Base-by-base conservation (phyloP, 139 green algal genomes). In the Chlamydomonas sp. region DNA sequence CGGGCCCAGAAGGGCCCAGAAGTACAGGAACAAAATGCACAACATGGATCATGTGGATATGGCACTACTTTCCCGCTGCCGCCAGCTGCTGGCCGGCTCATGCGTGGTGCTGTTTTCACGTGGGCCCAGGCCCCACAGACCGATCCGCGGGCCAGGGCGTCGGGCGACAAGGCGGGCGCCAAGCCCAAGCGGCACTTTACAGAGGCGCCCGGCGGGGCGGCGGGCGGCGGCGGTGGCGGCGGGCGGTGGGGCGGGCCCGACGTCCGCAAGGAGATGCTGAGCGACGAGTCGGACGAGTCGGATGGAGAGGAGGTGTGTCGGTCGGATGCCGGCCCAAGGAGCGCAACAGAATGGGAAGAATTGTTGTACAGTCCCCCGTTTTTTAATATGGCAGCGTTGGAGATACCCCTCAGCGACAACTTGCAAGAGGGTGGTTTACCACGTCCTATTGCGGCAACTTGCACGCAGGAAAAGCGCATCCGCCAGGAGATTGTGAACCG, bases 401-500 rank as follows among this genome's bases (percentile, higher is more conserved):
- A 49, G 31, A 49, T 49, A 49, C 31, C 31, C 31, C 9, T 67
- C 5, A 57, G 76, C 2, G 8, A 6, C 76, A 57, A 10, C 17
- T 80, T 9, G 57, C 73, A 5, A 5, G 5, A 5, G 12, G 6
- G 59, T 78, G 60, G 7, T 31, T 31, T 61, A 5, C 77, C 59
- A 59, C 60, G 59, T 20, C 49, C 20, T 78, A 12, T 14, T 61
- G 73, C 49, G 4, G 10, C 1, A 15, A 2, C 59, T 2, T 15
- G 20, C 14, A 0, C 18, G 18, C 14, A 80, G 61, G 79, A 63
- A 9, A 64, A 63, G 3, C 60, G 31, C 49, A 75, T 88, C 59
- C 78, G 85, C 17, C 80, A 87, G 8, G 85, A 85, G 71, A 87
- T 88, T 20, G 7, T 95, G 1, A 85, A 66, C 1, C 7, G 84